phyloP scores from a whole-genome alignment of 352 stramenopile genomes.

The Plasmopara viticola region DNA sequence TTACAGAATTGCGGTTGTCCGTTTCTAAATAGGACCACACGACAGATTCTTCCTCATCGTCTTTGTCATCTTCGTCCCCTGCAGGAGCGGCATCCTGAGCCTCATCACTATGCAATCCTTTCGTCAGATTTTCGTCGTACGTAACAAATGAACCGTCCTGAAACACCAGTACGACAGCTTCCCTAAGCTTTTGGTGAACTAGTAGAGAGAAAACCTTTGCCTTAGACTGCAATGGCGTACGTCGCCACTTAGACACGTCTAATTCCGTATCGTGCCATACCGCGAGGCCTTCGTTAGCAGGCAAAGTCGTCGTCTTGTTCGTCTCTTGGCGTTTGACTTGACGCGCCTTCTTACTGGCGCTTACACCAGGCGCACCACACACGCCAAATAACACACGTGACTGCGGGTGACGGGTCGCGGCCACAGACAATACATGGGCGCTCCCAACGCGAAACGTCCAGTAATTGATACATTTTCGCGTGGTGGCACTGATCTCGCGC shows the following conservation, averaged over 20 bases:
- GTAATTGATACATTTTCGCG: constrained; percentile 70
- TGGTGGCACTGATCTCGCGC: constrained; percentile 52
- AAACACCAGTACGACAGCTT: constrained; percentile 65
- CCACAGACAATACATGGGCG: constrained; percentile 36
- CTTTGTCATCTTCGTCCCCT: constrained; percentile 18
- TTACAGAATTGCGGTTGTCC: constrained; percentile 48
- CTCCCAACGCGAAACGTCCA: constrained; percentile 63
- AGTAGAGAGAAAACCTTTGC: constrained; percentile 38
- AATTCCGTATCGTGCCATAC: constrained; percentile 57
- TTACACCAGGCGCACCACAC: constrained; percentile 29
- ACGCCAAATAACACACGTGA: constrained; percentile 57
- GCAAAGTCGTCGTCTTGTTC: constrained; percentile 22
- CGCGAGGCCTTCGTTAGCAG: constrained; percentile 39
- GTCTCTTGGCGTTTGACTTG: constrained; percentile 28
- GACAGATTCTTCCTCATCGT: constrained; percentile 21
- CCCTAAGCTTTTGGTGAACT: constrained; percentile 51
- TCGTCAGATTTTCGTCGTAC: constrained; percentile 46
- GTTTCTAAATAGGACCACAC: constrained; percentile 52
- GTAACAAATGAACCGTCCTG: constrained; percentile 50
- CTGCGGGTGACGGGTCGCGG: constrained; percentile 46
- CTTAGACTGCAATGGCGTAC: constrained; percentile 26
- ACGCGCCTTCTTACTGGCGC: constrained; percentile 38
- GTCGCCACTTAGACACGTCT: constrained; percentile 60
- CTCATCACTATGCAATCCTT: constrained; percentile 41
- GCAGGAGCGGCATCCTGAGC: constrained; percentile 17